Base-by-base conservation (phyloP, 1,139 yeast genomes). In the Lodderomyces pseudojiufengensis region DNA sequence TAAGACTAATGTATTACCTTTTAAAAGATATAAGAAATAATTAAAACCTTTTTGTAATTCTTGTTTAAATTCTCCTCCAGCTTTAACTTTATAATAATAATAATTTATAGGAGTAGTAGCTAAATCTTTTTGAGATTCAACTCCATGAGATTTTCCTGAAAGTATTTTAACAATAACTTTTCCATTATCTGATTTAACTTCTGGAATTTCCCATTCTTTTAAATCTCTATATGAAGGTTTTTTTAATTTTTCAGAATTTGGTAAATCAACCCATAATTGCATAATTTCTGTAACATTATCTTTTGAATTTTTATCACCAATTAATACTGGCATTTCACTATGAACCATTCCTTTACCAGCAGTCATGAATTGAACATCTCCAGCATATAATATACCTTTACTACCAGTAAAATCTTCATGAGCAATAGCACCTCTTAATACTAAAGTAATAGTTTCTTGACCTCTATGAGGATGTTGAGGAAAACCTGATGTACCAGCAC, bases 381-480 rank as follows among this genome's bases (percentile, higher is more conserved):
- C 97, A 15, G 88, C 80, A 41, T 78, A 75, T 38, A 88, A 65
- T 14, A 86, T 70, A 37, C 96, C 96, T 39, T 76, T 73, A 24
- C 82, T 68, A 1, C 96, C 96, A 3, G 95, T 85, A 64, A 87
- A 86, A 58, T 88, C 97, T 57, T 86, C 95, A 57, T 88, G 97
- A 21, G 94, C 92, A 60, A 88, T 67, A 40, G 78, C 80, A 33
- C 96, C 96, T 38, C 77, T 70, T 41, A 80, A 60, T 39, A 88
- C 64, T 50, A 81, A 77, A 3, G 95, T 83, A 43, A 88, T 78
- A 21, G 96, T 88, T 59, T 86, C 95, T 60, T 85, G 94, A 22
- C 95, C 95, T 42, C 86, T 75, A 58, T 88, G 97, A 18, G 96
- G 96, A 55, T 88, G 97, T 49, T 85, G 92, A 5, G 95, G 95